Base-by-base conservation (phyloP, 805 yeast species). In the Ogataea thermomethanolica region DNA sequence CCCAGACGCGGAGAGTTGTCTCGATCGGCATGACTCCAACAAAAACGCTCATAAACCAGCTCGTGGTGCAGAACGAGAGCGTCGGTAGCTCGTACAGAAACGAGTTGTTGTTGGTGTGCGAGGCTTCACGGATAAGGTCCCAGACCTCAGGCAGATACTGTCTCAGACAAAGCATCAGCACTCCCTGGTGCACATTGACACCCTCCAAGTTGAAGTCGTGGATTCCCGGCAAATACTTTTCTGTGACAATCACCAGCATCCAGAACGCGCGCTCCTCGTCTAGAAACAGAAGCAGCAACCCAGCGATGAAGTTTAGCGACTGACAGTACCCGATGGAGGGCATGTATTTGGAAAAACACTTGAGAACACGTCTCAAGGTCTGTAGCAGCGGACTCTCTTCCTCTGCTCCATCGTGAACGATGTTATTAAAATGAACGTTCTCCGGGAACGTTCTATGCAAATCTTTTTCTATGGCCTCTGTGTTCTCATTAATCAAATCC, bases 1-100 rank as follows among this genome's bases (percentile, higher is more conserved):
- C 99, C 98, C 99, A 91, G 0, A 93, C 81, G 41, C 98, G 67
- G 31, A 93, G 66, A 7, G 88, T 83, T 0, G 95, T 77, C 56
- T 93, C 98, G 15, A 88, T 78, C 0, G 99, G 99, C 20, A 93
- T 63, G 1, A 83, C 79, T 0, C 95, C 96, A 25, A 93, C 88
- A 63, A 85, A 93, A n/a, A 87, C 76, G 53, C 96, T 85, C 98
- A 93, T 91, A 58, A 93, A 93, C 99, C 99, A 93, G 39, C 95
- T 81, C 0, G 96, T 91, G 1, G 98, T 93, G 50, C 95, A 93
- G 33, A 93, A 70, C 1, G 96, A 85, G 4, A 93, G 75, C 2
- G 97, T 95, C 1, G 99, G 98, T 31, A 90, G 65, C 50, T 84
- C 81, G 11, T 78, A 71, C 24, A 91, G 70, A 86, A 80, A 54